A percentile compares a stretch with the other conserved stretches of the same genome.
These are phyloP conservation scores for Amanita inopinata DNA, from an alignment of 768 basidiomycete species.

Conservation along the genomic window DNA sequence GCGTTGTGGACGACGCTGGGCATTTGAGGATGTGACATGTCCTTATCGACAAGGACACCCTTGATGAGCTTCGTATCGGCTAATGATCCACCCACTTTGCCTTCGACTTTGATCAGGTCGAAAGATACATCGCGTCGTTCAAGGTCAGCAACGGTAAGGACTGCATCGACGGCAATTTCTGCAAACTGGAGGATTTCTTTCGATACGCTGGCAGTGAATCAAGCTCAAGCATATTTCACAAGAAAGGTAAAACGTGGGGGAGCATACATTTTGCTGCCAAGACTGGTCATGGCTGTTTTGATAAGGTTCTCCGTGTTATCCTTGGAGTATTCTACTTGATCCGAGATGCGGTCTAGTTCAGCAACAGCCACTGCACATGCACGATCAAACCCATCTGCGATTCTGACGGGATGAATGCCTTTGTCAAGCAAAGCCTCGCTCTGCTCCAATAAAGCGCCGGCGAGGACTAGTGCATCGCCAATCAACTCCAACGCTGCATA, in stretches of 20 bases:
- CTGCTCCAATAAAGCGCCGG: slow-evolving; percentile 93
- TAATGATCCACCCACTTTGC: slow-evolving; percentile 95
- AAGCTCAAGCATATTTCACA: too few species aligned
- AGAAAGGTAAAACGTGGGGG: slow-evolving; percentile 1
- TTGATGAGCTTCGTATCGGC: slow-evolving; percentile 93
- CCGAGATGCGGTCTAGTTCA: slow-evolving; percentile 85
- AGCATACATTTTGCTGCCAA: slow-evolving; percentile 96
- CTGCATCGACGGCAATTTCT: slow-evolving; percentile 96
- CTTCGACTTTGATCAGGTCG: slow-evolving; percentile 98
- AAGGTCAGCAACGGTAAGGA: slow-evolving; percentile 89
- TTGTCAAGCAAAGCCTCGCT: slow-evolving; percentile 94
- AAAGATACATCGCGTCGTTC: slow-evolving; percentile 93
- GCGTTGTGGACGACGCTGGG: slow-evolving; percentile 82
- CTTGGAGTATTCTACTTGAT: slow-evolving; percentile 77
- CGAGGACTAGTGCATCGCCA: slow-evolving; percentile 59
- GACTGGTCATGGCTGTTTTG: slow-evolving; percentile 91
- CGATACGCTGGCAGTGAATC: slow-evolving; percentile 65
- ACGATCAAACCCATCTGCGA: slow-evolving; percentile 96
- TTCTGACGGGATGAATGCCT: slow-evolving; percentile 98
- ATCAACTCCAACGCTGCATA: slow-evolving; percentile 3
- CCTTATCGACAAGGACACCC: slow-evolving; percentile 98
- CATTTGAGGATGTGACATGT: slow-evolving; percentile 99
- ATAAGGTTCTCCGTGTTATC: slow-evolving; percentile 80
- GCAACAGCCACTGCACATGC: slow-evolving; percentile 87
- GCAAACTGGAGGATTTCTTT: slow-evolving; percentile 95